phyloP scores from a whole-genome alignment of 169 alveolate species.

The Eimeria sp. region DNA sequence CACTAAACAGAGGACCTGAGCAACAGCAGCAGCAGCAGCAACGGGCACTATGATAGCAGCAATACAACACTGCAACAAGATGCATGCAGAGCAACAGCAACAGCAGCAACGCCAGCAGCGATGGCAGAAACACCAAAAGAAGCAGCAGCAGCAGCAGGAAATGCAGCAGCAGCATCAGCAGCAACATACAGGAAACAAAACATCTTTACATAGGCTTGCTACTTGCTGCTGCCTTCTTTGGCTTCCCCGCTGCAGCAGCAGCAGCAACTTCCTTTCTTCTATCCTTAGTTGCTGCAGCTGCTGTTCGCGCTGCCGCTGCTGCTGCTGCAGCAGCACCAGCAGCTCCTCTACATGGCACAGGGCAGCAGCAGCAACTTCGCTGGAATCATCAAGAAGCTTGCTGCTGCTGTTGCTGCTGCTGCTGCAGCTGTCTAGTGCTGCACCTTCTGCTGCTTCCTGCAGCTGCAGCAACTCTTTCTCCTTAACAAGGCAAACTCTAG shows the following conservation, averaged over 20 bases:
- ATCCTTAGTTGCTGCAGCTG: constrained; percentile 25
- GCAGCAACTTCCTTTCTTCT: not conserved
- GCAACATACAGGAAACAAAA: constrained; percentile 5
- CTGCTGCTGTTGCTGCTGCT: constrained; percentile 28
- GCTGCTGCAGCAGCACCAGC: constrained; percentile 48
- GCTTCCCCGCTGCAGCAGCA: constrained; percentile 20
- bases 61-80: not conserved
- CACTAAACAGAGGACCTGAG: constrained; percentile 22
- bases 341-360: constrained; percentile 17
- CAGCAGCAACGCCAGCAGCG: not conserved
- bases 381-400: not conserved
- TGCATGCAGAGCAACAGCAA: not conserved
- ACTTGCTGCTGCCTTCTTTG: constrained; percentile 3
- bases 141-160: constrained; percentile 30
- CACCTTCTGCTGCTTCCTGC: constrained; percentile 48
- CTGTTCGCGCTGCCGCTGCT: constrained; percentile 30
- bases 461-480: constrained; percentile 47
- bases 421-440: constrained; percentile 22
- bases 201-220: not conserved
- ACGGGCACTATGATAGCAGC: not conserved
- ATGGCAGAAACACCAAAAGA: not conserved
- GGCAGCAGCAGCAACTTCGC: constrained; percentile 27
- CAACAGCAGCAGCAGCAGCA: constrained; percentile 36
- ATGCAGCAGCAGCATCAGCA: constrained; percentile 2
- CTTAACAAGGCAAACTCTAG: not conserved